A percentile compares a stretch with the other conserved stretches of the same genome.
Conservation (phyloP, 2,329 filamentous ascomycete species). For the Akanthomyces uredinophilus region DNA sequence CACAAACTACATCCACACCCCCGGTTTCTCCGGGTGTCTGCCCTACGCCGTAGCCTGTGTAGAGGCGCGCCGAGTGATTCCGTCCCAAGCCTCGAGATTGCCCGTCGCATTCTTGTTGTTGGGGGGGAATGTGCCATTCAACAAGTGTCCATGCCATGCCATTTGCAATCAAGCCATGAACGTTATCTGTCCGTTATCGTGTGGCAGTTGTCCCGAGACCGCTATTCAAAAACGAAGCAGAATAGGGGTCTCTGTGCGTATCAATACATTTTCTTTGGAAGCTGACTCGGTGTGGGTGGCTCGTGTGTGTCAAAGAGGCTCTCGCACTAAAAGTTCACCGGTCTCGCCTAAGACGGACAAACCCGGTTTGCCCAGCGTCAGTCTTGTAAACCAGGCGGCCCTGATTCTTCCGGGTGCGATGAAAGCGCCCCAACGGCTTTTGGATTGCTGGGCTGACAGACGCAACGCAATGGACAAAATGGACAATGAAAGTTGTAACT, state of each 20-base stretch:
- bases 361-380: not conserved
- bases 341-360: slow-evolving; percentile 13
- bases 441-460: not conserved
- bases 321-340: not conserved
- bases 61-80: slow-evolving; percentile 1
- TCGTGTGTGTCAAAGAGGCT: not conserved
- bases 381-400: not conserved
- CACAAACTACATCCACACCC: not conserved
- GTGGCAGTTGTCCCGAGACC: not conserved
- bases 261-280: not conserved
- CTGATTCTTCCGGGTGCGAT: slow-evolving; percentile 1
- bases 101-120: not conserved
- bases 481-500: not conserved
- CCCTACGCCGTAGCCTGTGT: not conserved
- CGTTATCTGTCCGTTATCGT: not conserved
- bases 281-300: slow-evolving; percentile 4
- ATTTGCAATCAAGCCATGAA: not conserved
- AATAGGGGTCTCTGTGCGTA: not conserved
- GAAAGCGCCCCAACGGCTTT: not conserved
- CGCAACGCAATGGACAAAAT: not conserved
- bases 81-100: not conserved
- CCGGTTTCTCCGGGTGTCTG: not conserved
- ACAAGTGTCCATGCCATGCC: not conserved
- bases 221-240: not conserved
- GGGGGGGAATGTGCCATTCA: not conserved